Conservation (phyloP, 2,329 filamentous ascomycete species). For the Juglanconis oblonga region DNA sequence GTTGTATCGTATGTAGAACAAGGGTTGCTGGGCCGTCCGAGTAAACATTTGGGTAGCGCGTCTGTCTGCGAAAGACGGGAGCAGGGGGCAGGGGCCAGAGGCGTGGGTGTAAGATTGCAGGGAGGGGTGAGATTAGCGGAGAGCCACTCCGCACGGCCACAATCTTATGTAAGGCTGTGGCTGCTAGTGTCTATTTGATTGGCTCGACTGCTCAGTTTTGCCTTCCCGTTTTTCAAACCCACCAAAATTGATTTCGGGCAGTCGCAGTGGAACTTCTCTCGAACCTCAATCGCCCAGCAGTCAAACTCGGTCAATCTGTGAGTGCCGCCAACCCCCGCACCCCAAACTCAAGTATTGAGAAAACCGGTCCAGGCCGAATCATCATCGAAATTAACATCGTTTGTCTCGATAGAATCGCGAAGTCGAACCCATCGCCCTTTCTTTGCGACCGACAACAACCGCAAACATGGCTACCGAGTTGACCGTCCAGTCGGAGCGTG, state of each 20-base stretch:
- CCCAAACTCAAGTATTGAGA: background rate
- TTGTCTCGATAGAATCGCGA: constrained; percentile 25
- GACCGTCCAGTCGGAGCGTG: constrained; percentile 99
- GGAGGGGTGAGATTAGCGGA: background rate
- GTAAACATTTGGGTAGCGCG: constrained; percentile 4
- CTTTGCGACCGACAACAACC: constrained; percentile 41
- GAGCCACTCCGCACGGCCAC: background rate
- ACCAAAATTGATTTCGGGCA: background rate
- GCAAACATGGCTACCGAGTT: constrained; percentile 94
- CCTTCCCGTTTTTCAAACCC: background rate
- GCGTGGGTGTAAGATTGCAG: background rate
- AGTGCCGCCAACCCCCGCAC: constrained; percentile 11
- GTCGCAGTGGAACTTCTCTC: background rate
- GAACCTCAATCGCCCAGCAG: constrained; percentile 16
- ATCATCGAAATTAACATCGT: constrained; percentile 26
- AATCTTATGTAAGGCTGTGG: background rate
- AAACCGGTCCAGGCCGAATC: constrained; percentile 23
- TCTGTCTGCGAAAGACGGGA: background rate
- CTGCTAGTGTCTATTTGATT: background rate
- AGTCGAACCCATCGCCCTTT: constrained; percentile 24
- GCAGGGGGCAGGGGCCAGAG: background rate
- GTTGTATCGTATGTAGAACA: background rate
- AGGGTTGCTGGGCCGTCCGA: constrained; percentile 9
- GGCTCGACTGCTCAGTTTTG: background rate
- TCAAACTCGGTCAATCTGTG: constrained; percentile 17